Evolutionary conservation across 352 stramenopile genomes (phyloP).

Genomic region (Phytophthora citricola): DNA sequence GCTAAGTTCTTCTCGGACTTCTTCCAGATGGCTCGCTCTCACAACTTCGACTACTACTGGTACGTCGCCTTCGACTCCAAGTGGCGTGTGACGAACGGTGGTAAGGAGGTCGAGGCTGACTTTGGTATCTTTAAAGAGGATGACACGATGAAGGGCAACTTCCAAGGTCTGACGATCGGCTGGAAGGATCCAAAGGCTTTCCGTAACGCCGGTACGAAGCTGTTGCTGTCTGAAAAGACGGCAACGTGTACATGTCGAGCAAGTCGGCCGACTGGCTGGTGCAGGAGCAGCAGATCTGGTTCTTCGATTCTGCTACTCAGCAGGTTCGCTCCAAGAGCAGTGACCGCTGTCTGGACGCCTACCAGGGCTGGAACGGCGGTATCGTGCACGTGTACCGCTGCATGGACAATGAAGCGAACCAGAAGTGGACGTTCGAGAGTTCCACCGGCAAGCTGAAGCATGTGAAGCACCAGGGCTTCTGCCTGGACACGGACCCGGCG

Average conservation of each 20-base stretch:
- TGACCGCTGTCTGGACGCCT: slow-evolving; percentile 70
- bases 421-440: slow-evolving; percentile 71
- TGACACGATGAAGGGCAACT: slow-evolving; percentile 64
- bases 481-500: slow-evolving; percentile 55
- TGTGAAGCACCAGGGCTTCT: slow-evolving; percentile 54
- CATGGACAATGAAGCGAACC: slow-evolving; percentile 60
- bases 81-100: slow-evolving; percentile 57
- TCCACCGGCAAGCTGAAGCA: slow-evolving; percentile 54
- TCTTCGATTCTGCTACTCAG: slow-evolving; percentile 56
- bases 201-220: slow-evolving; percentile 41
- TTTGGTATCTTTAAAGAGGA: slow-evolving; percentile 71
- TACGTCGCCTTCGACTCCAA: slow-evolving; percentile 74
- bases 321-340: slow-evolving; percentile 73
- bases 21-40: slow-evolving; percentile 53
- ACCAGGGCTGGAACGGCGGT: slow-evolving; percentile 56
- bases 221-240: slow-evolving; percentile 47
- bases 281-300: slow-evolving; percentile 70
- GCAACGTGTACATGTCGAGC: slow-evolving; percentile 45
- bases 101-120: slow-evolving; percentile 62
- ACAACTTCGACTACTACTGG: slow-evolving; percentile 76
- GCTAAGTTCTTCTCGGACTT: slow-evolving; percentile 78
- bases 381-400: slow-evolving; percentile 66
- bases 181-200: slow-evolving; percentile 37
- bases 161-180: slow-evolving; percentile 47
- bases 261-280: slow-evolving; percentile 56